A percentile compares a stretch with the other conserved stretches of the same genome.
Conservation (phyloP, 2,329 filamentous ascomycete genomes). For the Plenodomus biglobosus region DNA sequence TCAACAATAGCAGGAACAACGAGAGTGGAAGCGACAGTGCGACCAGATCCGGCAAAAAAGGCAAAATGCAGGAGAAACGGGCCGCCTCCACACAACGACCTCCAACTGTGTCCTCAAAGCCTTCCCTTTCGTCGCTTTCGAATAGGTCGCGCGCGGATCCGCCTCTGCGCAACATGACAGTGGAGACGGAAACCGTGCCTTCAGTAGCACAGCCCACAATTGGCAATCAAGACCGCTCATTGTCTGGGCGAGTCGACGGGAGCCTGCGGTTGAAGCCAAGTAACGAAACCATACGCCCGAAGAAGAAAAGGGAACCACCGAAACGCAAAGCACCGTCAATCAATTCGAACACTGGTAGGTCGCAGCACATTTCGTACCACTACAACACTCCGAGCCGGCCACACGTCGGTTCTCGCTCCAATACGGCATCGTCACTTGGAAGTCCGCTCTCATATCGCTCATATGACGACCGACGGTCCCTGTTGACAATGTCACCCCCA, state of each 20-base stretch:
- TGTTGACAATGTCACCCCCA: slow-evolving; percentile 28
- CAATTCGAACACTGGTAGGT: slow-evolving; percentile 72
- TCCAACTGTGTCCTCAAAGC: slow-evolving; percentile 58
- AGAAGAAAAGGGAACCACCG: slow-evolving; percentile 85
- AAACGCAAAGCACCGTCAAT: slow-evolving; percentile 73
- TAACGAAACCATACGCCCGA: slow-evolving; percentile 92
- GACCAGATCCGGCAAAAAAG: slow-evolving; percentile 24
- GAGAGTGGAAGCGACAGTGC: slow-evolving; percentile 70
- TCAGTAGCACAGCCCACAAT: slow-evolving; percentile 84
- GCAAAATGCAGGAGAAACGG: slow-evolving; percentile 49
- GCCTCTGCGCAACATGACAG: slow-evolving; percentile 88
- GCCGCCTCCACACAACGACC: slow-evolving; percentile 47
- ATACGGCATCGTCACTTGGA: slow-evolving; percentile 32
- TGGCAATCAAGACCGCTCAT: slow-evolving; percentile 58
- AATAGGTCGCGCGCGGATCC: slow-evolving; percentile 72
- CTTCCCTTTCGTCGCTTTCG: slow-evolving; percentile 68
- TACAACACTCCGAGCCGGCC: slow-evolving; percentile 32
- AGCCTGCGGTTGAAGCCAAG: slow-evolving; percentile 85
- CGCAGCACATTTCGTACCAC: slow-evolving; percentile 39
- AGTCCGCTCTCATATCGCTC: slow-evolving; percentile 35
- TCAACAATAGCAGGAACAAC: slow-evolving; percentile 42
- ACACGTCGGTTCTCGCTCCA: slow-evolving; percentile 25
- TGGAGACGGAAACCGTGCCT: slow-evolving; percentile 93
- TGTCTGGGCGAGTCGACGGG: slow-evolving; percentile 65
- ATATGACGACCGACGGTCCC: slow-evolving; percentile 34